Evolutionary conservation across 768 basidiomycete genomes (phyloP).

Genomic region (Boletus rex-veris): DNA sequence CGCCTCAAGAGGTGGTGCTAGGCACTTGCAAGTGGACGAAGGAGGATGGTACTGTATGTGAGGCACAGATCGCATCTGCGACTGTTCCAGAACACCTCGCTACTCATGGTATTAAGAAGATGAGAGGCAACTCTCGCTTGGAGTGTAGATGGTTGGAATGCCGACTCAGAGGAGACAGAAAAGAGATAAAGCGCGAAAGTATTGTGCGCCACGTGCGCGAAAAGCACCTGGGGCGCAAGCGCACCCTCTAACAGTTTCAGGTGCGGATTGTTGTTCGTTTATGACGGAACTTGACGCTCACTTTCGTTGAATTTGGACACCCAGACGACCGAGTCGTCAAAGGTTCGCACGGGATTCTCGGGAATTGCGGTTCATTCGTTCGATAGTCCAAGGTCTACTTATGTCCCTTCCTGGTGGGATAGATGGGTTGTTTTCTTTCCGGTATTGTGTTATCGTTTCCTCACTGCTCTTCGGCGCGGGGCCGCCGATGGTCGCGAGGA

Average conservation of each 20-base stretch:
- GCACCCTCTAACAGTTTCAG: neutral
- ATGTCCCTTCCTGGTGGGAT: neutral
- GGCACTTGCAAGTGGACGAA: constrained; percentile 7
- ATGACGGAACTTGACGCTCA: neutral
- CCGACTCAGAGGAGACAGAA: neutral
- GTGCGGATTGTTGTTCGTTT: neutral
- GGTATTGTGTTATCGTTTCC: too few relatives aligned
- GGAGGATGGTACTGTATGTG: constrained; percentile 2
- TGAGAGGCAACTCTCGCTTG: fast-evolving
- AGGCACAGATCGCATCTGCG: neutral
- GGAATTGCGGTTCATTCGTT: neutral
- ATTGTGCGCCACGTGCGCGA: constrained; percentile 16
- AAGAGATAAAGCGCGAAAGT: constrained; percentile 9
- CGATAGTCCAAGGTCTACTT: neutral
- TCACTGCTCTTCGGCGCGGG: neutral
- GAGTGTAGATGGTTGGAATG: constrained; percentile 12
- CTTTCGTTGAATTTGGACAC: neutral
- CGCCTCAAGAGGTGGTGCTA: too few relatives aligned
- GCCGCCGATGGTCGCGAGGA: neutral
- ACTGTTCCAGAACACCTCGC: constrained; percentile 9
- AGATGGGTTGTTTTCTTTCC: neutral
- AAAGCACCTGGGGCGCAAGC: constrained; percentile 11
- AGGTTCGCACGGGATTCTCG: neutral
- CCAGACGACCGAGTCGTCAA: neutral
- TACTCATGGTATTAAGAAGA: neutral